phyloP scores from a whole-genome alignment of 2,329 filamentous ascomycete genomes.

The Daldinia sp. region DNA sequence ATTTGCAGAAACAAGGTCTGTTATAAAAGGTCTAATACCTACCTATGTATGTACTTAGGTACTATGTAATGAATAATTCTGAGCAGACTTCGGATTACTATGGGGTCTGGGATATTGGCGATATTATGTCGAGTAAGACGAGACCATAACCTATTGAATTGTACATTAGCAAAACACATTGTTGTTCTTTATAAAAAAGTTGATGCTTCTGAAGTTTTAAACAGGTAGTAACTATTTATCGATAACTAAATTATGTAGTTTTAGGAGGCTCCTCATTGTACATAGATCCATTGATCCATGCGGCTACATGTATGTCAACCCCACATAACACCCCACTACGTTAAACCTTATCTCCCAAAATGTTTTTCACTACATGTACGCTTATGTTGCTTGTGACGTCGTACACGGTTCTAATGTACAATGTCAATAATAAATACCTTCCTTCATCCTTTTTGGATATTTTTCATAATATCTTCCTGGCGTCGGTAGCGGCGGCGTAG shows the following conservation, averaged over 20 bases:
- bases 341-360: not conserved
- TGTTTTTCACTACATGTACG: not conserved
- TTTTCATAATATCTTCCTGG: not conserved
- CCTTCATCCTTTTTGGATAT: not conserved
- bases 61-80: slow-evolving; percentile 3
- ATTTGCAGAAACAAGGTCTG: slow-evolving; percentile 92
- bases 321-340: slow-evolving; percentile 4
- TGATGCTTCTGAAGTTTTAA: not conserved
- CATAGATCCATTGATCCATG: not conserved
- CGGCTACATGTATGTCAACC: not conserved
- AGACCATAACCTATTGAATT: not conserved
- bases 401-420: too few species aligned
- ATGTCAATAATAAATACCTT: not conserved
- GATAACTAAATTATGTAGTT: not conserved
- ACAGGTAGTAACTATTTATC: not conserved
- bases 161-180: not conserved
- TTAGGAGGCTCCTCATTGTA: not conserved
- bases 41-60: slow-evolving; percentile 5
- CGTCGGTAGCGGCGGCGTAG: not conserved
- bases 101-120: not conserved
- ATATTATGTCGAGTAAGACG: not conserved
- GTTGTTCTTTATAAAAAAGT: not conserved
- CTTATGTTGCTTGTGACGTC: not conserved
- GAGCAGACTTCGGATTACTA: not conserved
- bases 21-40: slow-evolving; percentile 61